Percentiles rank a stretch among this genome's conserved stretches.
phyloP scores from a whole-genome alignment of 306 rosid species.

The Cicer cuneatum region DNA sequence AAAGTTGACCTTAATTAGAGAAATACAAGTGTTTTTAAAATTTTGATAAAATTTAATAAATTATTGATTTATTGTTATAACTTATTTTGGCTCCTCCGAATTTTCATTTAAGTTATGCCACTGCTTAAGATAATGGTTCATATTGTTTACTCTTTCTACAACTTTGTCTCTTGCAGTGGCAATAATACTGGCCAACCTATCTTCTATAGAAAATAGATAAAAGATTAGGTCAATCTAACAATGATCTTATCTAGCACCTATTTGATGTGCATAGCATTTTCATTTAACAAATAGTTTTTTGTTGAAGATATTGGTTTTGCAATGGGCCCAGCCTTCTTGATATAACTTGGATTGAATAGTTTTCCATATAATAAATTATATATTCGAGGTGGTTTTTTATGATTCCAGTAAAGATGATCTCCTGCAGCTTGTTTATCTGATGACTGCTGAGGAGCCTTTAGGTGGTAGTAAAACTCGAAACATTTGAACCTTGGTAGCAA shows the following conservation, averaged over 20 bases:
- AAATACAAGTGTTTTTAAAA: neutral
- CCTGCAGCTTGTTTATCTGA: conserved; percentile 20
- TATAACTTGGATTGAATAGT: conserved; percentile 23
- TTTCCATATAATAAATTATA: conserved; percentile 3
- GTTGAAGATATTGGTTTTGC: conserved; percentile 22
- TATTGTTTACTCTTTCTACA: conserved; percentile 13
- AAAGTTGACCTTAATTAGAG: neutral
- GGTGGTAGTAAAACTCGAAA: conserved; percentile 32
- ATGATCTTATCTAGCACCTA: conserved; percentile 22
- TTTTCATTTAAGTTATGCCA: neutral
- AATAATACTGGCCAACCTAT: conserved; percentile 23
- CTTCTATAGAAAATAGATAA: neutral
- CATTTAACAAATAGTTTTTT: neutral
- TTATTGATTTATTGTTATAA: neutral
- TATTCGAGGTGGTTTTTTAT: conserved; percentile 4
- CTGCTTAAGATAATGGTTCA: conserved; percentile 3
- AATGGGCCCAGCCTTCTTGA: conserved; percentile 29
- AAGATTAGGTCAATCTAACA: conserved; percentile 14
- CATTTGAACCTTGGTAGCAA: conserved; percentile 15
- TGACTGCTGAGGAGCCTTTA: conserved; percentile 26
- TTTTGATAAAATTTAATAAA: neutral
- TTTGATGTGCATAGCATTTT: neutral
- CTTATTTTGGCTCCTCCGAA: neutral
- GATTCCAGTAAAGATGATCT: conserved; percentile 27
- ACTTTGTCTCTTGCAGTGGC: conserved; percentile 1